These are phyloP conservation scores for Arthrobotrys entomopaga DNA, from an alignment of 2,329 filamentous ascomycete species.

Conservation along the genomic window DNA sequence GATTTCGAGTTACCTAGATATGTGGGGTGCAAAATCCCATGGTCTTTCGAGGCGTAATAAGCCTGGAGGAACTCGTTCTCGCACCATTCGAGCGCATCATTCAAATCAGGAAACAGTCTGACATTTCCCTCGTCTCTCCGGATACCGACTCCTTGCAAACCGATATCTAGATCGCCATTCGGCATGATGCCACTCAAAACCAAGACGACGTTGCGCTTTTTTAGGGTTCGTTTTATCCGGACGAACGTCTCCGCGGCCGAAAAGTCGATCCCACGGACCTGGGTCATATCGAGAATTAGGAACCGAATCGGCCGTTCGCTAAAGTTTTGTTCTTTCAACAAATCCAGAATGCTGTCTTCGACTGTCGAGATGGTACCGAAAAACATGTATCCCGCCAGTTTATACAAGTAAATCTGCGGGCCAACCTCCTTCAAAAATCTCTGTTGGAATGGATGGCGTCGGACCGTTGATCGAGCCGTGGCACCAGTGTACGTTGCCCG, in stretches of 20 bases:
- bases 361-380: conserved; percentile 97
- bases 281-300: conserved; percentile 85
- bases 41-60: conserved; percentile 69
- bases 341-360: conserved; percentile 82
- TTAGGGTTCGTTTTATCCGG: conserved; percentile 84
- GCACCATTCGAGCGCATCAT: conserved; percentile 90
- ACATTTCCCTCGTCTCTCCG: conserved; percentile 77
- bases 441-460: conserved; percentile 87
- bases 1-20: conserved; percentile 30
- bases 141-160: conserved; percentile 83
- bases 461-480: conserved; percentile 88
- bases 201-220: conserved; percentile 79
- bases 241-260: conserved; percentile 96
- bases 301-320: conserved; percentile 82
- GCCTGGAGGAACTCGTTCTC: conserved; percentile 92
- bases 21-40: conserved; percentile 23
- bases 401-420: conserved; percentile 87
- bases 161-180: conserved; percentile 78
- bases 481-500: conserved; percentile 89
- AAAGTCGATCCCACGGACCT: conserved; percentile 93
- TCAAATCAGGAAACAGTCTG: conserved; percentile 85
- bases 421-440: conserved; percentile 87
- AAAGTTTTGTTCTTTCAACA: conserved; percentile 87
- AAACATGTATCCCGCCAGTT: conserved; percentile 94
- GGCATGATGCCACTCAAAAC: conserved; percentile 84